Base-by-base conservation (phyloP, 208 protist species). In the Crithidia expoeki region DNA sequence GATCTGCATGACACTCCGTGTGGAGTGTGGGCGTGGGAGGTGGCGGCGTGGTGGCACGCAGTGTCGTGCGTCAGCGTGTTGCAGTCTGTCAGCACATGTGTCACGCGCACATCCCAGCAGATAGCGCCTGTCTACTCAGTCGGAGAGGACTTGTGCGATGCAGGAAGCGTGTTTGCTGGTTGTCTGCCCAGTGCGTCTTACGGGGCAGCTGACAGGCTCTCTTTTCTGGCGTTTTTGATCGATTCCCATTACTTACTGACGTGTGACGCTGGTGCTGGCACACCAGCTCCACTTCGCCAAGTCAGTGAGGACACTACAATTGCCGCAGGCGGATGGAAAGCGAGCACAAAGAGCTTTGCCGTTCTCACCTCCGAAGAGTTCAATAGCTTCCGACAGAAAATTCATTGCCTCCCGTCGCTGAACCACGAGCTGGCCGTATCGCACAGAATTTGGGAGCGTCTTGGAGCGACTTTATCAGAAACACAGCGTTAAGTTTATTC, bases 41-140 rank as follows among this genome's bases (percentile, higher is more conserved):
- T 73, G 57, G 46, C 46, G 47, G 58, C 32, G 49, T 73, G 68
- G 56, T 73, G 68, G 68, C 56, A 73, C 36, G 68, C 68, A 4
- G 32, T 73, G 19, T 65, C 57, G 27, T 66, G 68, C 38, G 44
- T 73, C 28, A 66, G 47, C 3, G 53, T 66, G 9, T n/a, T 66
- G 42, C 56, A 73, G 23, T 65, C 68, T 7, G 19, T 73, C 19
- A 66, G 28, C 38, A 49, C 27, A 10, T 30, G 23, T 28, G 21
- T 58, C 6, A 12, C 46, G 0, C 17, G 19, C 10, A 27, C 33
- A 2, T 38, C 56, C 30, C 32, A 33, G 21, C 9, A 9, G 21
- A 25, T 55, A 21, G 47, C 44, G 30, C 30, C 10, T 2, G 1
- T 19, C 23, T 11, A 12, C 21, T 19, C 23, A 16, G 55, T 14